These are phyloP conservation scores for Saksenaea oblongispora DNA, from an alignment of 371 early-diverging fungal species.

Conservation along the genomic window DNA sequence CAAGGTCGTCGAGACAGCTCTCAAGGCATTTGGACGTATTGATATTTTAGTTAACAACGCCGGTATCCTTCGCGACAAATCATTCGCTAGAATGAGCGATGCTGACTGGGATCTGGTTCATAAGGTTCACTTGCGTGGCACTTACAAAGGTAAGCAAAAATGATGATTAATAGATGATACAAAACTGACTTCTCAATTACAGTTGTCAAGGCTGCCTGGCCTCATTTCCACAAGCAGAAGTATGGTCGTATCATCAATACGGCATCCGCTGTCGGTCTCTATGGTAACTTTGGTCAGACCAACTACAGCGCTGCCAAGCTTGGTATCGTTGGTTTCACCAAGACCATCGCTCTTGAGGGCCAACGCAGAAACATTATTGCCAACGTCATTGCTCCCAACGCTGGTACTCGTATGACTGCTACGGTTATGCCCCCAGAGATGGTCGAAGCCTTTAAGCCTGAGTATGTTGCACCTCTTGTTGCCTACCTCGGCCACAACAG, in stretches of 20 bases:
- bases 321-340: slow-evolving; percentile 89
- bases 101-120: slow-evolving; percentile 95
- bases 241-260: slow-evolving; percentile 89
- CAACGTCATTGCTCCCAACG: slow-evolving; percentile 97
- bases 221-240: slow-evolving; percentile 91
- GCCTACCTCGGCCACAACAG: slow-evolving; percentile 89
- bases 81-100: slow-evolving; percentile 95
- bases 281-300: slow-evolving; percentile 99
- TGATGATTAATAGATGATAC: neutral
- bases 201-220: slow-evolving; percentile 96
- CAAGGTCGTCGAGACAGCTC: slow-evolving; percentile 94
- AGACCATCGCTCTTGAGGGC: slow-evolving; percentile 94
- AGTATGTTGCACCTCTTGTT: slow-evolving; percentile 94
- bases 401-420: slow-evolving; percentile 98
- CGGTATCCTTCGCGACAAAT: slow-evolving; percentile 95
- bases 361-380: slow-evolving; percentile 84
- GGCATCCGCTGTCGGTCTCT: slow-evolving; percentile 95
- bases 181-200: neutral
- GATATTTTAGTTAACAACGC: slow-evolving; percentile 98
- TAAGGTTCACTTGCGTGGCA: slow-evolving; percentile 90
- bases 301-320: slow-evolving; percentile 96
- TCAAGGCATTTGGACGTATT: slow-evolving; percentile 93
- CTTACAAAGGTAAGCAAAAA: slow-evolving; percentile 72
- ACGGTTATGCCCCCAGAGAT: slow-evolving; percentile 95
- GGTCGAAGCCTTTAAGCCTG: slow-evolving; percentile 94